Percentiles rank a stretch among this genome's conserved stretches.
phyloP scores from a whole-genome alignment of 2,329 filamentous ascomycete genomes.

The Lecanicillium sp. region DNA sequence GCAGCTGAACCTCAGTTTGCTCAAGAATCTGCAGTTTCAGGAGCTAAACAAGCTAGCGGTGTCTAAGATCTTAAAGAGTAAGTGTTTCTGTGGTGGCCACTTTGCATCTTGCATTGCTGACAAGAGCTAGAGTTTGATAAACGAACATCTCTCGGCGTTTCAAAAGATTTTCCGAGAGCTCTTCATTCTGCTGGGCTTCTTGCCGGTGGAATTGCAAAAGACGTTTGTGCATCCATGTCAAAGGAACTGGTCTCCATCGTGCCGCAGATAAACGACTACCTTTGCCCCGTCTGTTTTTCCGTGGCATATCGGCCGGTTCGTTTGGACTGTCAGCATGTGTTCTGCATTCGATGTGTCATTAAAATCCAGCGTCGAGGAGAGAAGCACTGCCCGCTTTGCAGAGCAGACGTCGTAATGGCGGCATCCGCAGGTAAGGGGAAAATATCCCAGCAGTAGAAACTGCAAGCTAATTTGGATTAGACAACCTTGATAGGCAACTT shows the following conservation, averaged over 20 bases:
- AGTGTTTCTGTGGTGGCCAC: constrained; percentile 15
- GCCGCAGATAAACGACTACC: constrained; percentile 77
- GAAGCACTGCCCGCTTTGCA: constrained; percentile 67
- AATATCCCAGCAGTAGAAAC: not conserved
- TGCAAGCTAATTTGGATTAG: constrained; percentile 26
- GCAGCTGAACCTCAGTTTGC: constrained; percentile 63
- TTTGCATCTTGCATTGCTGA: constrained; percentile 9
- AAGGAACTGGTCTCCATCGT: constrained; percentile 65
- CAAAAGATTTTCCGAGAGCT: constrained; percentile 51
- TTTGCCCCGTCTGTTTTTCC: constrained; percentile 71
- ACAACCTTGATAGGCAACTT: constrained; percentile 62
- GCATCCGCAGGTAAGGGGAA: constrained; percentile 53
- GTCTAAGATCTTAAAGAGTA: constrained; percentile 78
- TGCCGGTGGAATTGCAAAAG: constrained; percentile 61
- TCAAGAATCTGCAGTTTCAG: constrained; percentile 76
- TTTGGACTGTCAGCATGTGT: constrained; percentile 66
- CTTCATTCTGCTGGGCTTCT: constrained; percentile 55
- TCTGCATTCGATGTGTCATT: constrained; percentile 78
- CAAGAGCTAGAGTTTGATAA: constrained; percentile 70
- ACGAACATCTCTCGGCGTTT: constrained; percentile 65
- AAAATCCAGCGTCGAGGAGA: constrained; percentile 67
- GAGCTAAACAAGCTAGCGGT: constrained; percentile 76
- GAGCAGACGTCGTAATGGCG: constrained; percentile 60
- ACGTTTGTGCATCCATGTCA: constrained; percentile 68
- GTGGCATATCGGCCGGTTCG: constrained; percentile 79